A percentile compares a stretch with the other conserved stretches of the same genome.
These are phyloP conservation scores for Persicaria maculosa DNA, from an alignment of 148 eudicot genomes.

Conservation along the genomic window DNA sequence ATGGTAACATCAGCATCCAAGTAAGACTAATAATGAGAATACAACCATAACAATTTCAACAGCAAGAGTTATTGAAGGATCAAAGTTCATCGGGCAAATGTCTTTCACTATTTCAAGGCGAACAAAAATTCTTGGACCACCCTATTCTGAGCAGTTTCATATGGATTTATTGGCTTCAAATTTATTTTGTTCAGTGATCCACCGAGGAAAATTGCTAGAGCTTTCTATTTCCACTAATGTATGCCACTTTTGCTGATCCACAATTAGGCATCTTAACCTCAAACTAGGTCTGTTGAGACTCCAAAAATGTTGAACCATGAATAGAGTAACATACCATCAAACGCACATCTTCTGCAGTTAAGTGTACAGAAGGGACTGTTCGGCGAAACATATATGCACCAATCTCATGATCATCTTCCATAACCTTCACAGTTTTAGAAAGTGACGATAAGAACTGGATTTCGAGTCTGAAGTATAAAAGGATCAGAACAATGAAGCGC, in stretches of 20 bases:
- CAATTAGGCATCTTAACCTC: neutral
- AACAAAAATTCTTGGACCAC: neutral
- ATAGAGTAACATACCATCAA: slow-evolving; percentile 58
- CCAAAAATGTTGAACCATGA: neutral
- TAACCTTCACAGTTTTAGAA: slow-evolving; percentile 49
- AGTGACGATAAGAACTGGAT: neutral
- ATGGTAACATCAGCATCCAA: neutral
- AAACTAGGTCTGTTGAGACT: neutral
- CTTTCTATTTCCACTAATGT: neutral
- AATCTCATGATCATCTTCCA: slow-evolving; percentile 99
- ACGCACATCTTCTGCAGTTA: slow-evolving; percentile 80
- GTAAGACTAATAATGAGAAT: neutral
- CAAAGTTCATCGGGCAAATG: no score
- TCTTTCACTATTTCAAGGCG: no score
- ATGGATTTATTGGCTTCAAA: neutral
- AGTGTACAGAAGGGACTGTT: slow-evolving; percentile 90
- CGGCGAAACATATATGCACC: slow-evolving; percentile 98
- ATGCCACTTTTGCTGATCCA: neutral
- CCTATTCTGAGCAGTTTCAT: neutral
- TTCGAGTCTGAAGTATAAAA: neutral
- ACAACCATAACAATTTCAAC: neutral
- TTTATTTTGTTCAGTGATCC: neutral
- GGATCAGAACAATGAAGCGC: neutral
- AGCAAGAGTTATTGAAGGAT: neutral
- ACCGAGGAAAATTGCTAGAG: neutral